phyloP scores from a whole-genome alignment of 257 asterid genomes.

The Craterostigma plantagineum region DNA sequence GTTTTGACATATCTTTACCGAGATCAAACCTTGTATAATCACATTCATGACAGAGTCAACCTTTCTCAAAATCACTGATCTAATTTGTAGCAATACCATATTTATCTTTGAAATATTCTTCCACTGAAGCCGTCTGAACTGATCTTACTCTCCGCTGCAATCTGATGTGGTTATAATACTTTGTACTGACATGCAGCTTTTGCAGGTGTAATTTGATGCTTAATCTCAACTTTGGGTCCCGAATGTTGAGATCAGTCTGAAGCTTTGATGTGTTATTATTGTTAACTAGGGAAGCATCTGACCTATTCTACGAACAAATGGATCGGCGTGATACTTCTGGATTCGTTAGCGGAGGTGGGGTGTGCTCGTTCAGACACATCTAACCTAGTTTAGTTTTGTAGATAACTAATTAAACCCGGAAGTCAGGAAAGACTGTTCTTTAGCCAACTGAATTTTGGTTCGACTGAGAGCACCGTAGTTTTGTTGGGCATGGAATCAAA shows the following conservation, averaged over 20 bases:
- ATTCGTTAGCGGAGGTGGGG: constrained; percentile 88
- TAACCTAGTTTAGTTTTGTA: constrained; percentile 40
- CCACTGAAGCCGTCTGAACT: no score
- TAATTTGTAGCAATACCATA: no score
- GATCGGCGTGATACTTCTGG: constrained; percentile 95
- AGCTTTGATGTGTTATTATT: constrained; percentile 14
- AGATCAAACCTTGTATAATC: no score
- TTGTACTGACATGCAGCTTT: no score
- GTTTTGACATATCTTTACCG: no score
- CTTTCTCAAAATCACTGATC: no score
- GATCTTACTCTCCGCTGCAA: constrained; percentile 4
- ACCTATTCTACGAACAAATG: constrained; percentile 17
- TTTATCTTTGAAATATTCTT: no score
- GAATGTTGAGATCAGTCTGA: constrained; percentile 6
- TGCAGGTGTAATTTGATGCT: no score
- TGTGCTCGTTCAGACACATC: constrained; percentile 52
- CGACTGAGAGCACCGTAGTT: constrained; percentile 20
- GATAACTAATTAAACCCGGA: constrained; percentile 32
- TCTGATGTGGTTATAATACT: neutral
- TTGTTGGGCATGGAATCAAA: constrained; percentile 64
- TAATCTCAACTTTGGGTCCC: no score
- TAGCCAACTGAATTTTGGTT: constrained; percentile 27
- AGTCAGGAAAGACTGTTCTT: constrained; percentile 72
- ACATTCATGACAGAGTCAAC: no score
- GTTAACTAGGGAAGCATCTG: constrained; percentile 10